phyloP scores from a whole-genome alignment of 169 alveolate species.

The Plasmodium inui region DNA sequence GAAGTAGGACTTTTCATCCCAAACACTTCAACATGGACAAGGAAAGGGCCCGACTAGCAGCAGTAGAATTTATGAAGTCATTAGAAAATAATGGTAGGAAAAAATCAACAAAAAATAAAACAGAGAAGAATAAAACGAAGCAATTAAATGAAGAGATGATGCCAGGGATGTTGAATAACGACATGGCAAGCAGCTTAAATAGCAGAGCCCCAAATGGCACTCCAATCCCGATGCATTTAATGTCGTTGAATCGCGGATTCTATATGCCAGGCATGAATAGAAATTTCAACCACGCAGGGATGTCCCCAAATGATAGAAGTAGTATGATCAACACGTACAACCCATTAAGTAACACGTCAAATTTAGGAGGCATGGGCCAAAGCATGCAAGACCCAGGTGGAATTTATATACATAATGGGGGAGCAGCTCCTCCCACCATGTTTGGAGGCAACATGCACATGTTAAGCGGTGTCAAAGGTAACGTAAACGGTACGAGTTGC shows the following conservation, averaged over 20 bases:
- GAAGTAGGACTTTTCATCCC: slow-evolving; percentile 89
- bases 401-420: slow-evolving; percentile 16
- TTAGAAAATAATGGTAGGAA: slow-evolving; percentile 84
- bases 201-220: slow-evolving; percentile 21
- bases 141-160: slow-evolving; percentile 49
- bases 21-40: slow-evolving; percentile 86
- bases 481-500: background rate
- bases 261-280: slow-evolving; percentile 53
- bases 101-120: slow-evolving; percentile 76
- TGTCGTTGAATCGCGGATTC: slow-evolving; percentile 62
- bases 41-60: slow-evolving; percentile 87
- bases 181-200: slow-evolving; percentile 29
- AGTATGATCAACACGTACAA: slow-evolving; percentile 1
- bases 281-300: slow-evolving; percentile 16
- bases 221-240: slow-evolving; percentile 47
- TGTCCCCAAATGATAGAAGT: slow-evolving; percentile 49
- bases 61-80: slow-evolving; percentile 86
- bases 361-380: slow-evolving; percentile 5
- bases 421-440: background rate
- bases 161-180: slow-evolving; percentile 31
- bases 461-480: background rate
- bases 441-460: slow-evolving; percentile 7
- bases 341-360: slow-evolving; percentile 9
- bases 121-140: slow-evolving; percentile 56
- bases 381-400: slow-evolving; percentile 26